phyloP scores from a whole-genome alignment of 2,329 filamentous ascomycete genomes.

The Teratosphaeria gauchensis region DNA sequence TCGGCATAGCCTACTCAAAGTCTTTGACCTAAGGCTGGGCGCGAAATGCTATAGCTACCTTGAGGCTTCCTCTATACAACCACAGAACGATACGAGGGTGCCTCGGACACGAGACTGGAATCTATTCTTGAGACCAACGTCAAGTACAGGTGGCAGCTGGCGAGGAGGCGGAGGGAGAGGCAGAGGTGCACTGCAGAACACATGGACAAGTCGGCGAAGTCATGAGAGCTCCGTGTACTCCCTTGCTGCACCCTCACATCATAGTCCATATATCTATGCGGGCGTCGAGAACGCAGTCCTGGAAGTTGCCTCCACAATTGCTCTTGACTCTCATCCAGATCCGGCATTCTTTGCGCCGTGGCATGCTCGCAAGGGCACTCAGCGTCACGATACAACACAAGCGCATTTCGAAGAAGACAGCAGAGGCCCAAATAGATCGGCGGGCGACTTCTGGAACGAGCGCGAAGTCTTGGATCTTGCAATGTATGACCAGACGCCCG shows the following conservation, averaged over 20 bases:
- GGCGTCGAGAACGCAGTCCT: constrained; percentile 39
- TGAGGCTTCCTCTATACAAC: constrained; percentile 6
- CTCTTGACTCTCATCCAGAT: constrained; percentile 36
- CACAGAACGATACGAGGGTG: background rate
- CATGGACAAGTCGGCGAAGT: constrained; percentile 13
- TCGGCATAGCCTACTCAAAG: constrained; percentile 49
- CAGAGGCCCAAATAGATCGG: constrained; percentile 1
- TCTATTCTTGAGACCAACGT: constrained; percentile 33
- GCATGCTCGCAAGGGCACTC: background rate
- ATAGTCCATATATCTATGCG: constrained; percentile 37
- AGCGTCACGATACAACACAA: background rate
- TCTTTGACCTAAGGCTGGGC: constrained; percentile 51
- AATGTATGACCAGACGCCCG: constrained; percentile 36
- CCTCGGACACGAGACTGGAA: constrained; percentile 29
- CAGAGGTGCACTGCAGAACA: constrained; percentile 4
- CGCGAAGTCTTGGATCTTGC: constrained; percentile 33
- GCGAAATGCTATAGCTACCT: constrained; percentile 24
- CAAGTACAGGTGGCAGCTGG: constrained; percentile 9
- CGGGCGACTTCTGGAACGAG: constrained; percentile 22
- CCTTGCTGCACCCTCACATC: constrained; percentile 36
- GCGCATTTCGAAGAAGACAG: background rate
- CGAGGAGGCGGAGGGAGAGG: constrained; percentile 10
- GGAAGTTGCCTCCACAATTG: constrained; percentile 34
- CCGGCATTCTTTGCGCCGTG: constrained; percentile 13
- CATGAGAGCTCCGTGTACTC: constrained; percentile 35